Conservation (phyloP, 31 red algal species). For the Endocladia muricata region DNA sequence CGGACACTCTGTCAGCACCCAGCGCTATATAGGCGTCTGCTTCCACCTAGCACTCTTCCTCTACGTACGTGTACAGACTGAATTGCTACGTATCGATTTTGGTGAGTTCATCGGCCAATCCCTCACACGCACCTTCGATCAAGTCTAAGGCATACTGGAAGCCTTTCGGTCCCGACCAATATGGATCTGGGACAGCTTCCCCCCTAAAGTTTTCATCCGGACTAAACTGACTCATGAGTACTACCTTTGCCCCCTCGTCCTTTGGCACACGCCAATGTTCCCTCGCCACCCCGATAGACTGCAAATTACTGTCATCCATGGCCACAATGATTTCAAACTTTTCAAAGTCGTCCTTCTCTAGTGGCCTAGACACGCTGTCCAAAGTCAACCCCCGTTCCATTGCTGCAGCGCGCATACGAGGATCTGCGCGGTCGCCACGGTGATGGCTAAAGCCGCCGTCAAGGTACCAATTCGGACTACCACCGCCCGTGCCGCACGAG, state of each 20-base stretch:
- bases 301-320: constrained; percentile 87
- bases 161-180: constrained; percentile 76
- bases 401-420: constrained; percentile 74
- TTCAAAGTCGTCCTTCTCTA: constrained; percentile 70
- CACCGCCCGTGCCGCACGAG: constrained; percentile 96
- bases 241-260: constrained; percentile 35
- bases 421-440: constrained; percentile 81
- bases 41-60: too few relatives aligned
- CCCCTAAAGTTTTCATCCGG: constrained; percentile 46
- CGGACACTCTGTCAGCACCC: too few relatives aligned
- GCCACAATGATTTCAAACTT: constrained; percentile 85
- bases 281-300: constrained; percentile 63
- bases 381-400: constrained; percentile 60
- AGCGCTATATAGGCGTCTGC: too few relatives aligned
- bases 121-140: constrained; percentile 80
- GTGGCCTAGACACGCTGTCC: constrained; percentile 59
- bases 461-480: constrained; percentile 83
- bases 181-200: constrained; percentile 89
- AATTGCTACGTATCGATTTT: too few relatives aligned
- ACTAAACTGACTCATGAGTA: constrained; percentile 73
- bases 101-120: constrained; percentile 61
- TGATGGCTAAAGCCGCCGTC: constrained; percentile 80
- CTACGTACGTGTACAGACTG: too few relatives aligned
- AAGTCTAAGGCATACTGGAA: constrained; percentile 93
- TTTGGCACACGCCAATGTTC: constrained; percentile 47